Conservation (phyloP, 2,329 filamentous ascomycete species). For the Calonectria pauciramosa region DNA sequence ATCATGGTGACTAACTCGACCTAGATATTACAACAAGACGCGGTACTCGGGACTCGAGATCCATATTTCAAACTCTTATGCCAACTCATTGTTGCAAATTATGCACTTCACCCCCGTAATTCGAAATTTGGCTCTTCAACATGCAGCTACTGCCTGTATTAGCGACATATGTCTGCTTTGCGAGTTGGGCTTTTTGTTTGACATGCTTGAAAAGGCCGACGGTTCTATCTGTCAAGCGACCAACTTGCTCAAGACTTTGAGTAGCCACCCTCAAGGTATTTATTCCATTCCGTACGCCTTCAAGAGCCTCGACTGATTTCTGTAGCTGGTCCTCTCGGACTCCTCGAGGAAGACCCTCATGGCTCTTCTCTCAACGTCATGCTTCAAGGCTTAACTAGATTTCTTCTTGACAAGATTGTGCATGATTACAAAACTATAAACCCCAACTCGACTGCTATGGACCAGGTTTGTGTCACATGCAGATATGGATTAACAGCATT, state of each 20-base stretch:
- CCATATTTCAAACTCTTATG: constrained; percentile 96
- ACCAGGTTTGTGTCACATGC: constrained; percentile 65
- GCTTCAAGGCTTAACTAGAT: constrained; percentile 88
- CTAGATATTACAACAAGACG: constrained; percentile 94
- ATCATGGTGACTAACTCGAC: constrained; percentile 32
- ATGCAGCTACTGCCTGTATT: constrained; percentile 87
- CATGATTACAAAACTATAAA: constrained; percentile 80
- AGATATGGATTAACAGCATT: neutral
- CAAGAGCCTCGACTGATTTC: constrained; percentile 36
- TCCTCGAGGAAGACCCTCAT: constrained; percentile 87
- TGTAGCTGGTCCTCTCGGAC: constrained; percentile 77
- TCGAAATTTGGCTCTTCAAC: constrained; percentile 88
- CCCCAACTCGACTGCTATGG: constrained; percentile 74
- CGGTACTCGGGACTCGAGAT: constrained; percentile 92
- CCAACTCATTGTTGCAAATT: constrained; percentile 91
- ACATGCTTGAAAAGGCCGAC: constrained; percentile 97
- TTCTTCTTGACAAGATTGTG: constrained; percentile 85
- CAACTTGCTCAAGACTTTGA: constrained; percentile 92
- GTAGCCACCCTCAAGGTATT: constrained; percentile 81
- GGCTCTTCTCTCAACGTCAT: constrained; percentile 82
- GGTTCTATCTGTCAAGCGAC: constrained; percentile 96
- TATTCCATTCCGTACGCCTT: neutral
- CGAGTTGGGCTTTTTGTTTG: constrained; percentile 94
- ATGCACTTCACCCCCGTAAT: constrained; percentile 91
- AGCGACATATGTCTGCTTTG: constrained; percentile 89